Evolutionary conservation across 140 eudicot species (phyloP), one percentile per base, ranked within the genome.

Genomic region (Senecio squalidus): DNA sequence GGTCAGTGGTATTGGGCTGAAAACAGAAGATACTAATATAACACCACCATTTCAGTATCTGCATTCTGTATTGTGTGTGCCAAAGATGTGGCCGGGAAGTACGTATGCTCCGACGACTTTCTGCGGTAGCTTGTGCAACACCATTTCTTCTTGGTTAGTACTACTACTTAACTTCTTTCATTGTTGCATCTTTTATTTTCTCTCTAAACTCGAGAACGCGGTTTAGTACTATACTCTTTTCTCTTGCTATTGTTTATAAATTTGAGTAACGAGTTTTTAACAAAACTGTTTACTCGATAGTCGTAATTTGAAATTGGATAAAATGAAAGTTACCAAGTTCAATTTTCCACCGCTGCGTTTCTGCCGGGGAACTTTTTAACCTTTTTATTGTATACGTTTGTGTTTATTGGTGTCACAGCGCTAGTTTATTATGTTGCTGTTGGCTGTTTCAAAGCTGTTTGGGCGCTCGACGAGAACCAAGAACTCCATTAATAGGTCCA

Each of bases 351-450:
- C n/a, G n/a, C n/a, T n/a, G n/a, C n/a, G n/a, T n/a, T n/a, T n/a
- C n/a, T n/a, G n/a, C n/a, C n/a, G n/a, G n/a, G n/a, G n/a, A n/a
- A n/a, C n/a, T 41, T 16, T 15, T 40, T 60, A 16, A 26, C 30
- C 4, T 63, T 16, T n/a, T 29, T 17, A 13, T 10, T 52, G 29
- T 20, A 38, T 38, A 27, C 10, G 9, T 17, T 5, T 65, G 70
- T 26, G 3, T 45, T 11, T 55, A 6, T 36, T 11, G 2, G 0
- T 65, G 62, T 50, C 36, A 25, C 60, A 65, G 71, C 52, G 43
- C 53, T 23, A 26, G 62, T 17, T 26, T 65, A 53, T 55, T 66
- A 66, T 66, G 72, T 28, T 69, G 74, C 47, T 59, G 68, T 59
- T 69, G 68, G 68, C 53, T 69, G 26, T 27, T 17, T 3, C 44